These are phyloP conservation scores for Strigomonas culicis DNA, from an alignment of 208 protist genomes.

Conservation along the genomic window DNA sequence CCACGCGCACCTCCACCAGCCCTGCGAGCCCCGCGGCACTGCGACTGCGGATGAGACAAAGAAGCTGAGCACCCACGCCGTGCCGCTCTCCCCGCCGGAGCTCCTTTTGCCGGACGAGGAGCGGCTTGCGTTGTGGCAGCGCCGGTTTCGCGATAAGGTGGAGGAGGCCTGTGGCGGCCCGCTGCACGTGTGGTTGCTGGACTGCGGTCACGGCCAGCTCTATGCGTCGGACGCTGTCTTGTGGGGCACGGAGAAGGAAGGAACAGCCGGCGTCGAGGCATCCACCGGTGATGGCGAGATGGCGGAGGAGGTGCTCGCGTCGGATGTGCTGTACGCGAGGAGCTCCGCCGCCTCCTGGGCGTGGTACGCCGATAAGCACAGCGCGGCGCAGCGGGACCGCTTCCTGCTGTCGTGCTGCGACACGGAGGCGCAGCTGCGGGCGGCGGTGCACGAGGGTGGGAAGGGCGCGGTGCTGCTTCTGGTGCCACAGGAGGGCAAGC, in stretches of 20 bases:
- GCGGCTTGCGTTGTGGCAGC: constrained; percentile 12
- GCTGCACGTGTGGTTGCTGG: constrained; percentile 57
- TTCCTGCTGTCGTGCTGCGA: constrained; percentile 38
- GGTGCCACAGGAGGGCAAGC: constrained; percentile 75
- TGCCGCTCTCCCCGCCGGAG: too few relatives aligned
- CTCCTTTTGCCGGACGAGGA: neutral
- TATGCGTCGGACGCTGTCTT: constrained; percentile 22
- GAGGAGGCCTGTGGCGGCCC: constrained; percentile 14
- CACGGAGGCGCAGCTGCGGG: constrained; percentile 30
- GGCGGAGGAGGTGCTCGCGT: neutral
- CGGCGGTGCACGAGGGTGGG: constrained; percentile 1
- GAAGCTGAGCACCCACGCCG: too few relatives aligned
- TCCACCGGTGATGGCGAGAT: neutral
- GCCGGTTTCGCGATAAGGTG: constrained; percentile 14
- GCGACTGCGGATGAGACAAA: too few relatives aligned
- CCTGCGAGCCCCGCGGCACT: neutral
- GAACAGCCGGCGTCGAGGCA: constrained; percentile 18
- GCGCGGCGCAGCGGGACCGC: constrained; percentile 4
- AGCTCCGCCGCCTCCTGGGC: constrained; percentile 29
- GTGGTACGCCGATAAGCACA: constrained; percentile 27
- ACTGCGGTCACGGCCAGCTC: constrained; percentile 61
- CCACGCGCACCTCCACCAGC: neutral
- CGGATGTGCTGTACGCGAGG: neutral
- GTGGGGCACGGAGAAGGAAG: neutral
- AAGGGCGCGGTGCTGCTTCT: constrained; percentile 46